A percentile compares a stretch with the other conserved stretches of the same genome.
Conservation (phyloP, 352 stramenopile species). For the Blastocystis sp. region DNA sequence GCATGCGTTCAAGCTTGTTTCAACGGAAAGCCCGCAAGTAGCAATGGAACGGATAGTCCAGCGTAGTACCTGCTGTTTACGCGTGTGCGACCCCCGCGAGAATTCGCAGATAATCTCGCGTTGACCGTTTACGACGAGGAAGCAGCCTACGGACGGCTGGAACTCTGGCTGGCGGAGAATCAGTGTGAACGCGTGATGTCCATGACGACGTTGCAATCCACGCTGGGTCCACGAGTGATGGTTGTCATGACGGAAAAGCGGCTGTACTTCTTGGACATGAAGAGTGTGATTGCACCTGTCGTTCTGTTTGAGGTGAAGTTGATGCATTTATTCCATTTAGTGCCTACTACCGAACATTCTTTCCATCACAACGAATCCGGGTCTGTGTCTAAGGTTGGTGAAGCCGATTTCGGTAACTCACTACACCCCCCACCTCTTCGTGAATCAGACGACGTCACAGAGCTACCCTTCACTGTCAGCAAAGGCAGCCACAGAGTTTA, state of each 20-base stretch:
- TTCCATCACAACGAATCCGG: too few relatives aligned
- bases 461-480: conserved; percentile 4
- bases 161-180: background rate
- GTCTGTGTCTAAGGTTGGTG: too few relatives aligned
- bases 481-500: background rate
- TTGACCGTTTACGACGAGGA: background rate
- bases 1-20: background rate
- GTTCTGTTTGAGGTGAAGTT: conserved; percentile 24
- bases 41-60: background rate
- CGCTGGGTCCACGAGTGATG: background rate
- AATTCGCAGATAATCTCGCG: background rate
- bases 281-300: background rate
- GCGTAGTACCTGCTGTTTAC: background rate
- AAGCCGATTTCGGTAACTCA: background rate
- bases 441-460: background rate
- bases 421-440: background rate
- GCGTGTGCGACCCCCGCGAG: background rate
- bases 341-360: too few relatives aligned
- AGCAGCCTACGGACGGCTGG: background rate
- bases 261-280: background rate
- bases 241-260: conserved; percentile 5
- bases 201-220: background rate
- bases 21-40: background rate
- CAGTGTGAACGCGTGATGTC: background rate
- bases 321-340: too few relatives aligned